phyloP scores from a whole-genome alignment of 2,329 filamentous ascomycete species.

The Rhexocercosporidium sp. region DNA sequence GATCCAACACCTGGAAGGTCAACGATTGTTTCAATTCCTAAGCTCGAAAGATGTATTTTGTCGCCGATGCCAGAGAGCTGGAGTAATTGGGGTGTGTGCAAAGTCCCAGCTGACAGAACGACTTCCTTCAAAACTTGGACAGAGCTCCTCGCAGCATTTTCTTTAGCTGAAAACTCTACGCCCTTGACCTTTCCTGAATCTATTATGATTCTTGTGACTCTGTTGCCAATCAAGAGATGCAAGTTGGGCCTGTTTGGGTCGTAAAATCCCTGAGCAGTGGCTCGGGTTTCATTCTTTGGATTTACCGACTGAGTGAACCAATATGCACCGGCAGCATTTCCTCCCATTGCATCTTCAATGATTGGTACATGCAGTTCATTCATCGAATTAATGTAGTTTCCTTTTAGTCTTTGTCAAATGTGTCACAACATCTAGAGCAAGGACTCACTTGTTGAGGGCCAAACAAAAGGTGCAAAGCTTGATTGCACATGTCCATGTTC shows the following conservation, averaged over 20 bases:
- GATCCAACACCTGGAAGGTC: conserved; percentile 49
- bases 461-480: neutral
- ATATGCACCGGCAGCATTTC: neutral
- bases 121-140: conserved; percentile 41
- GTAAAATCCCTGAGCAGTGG: conserved; percentile 41
- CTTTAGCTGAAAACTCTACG: neutral
- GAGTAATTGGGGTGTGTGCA: conserved; percentile 36
- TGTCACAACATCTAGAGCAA: neutral
- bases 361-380: neutral
- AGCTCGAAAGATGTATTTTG: conserved; percentile 35
- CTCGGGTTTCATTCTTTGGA: neutral
- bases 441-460: neutral
- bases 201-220: conserved; percentile 37
- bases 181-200: conserved; percentile 5
- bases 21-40: conserved; percentile 43
- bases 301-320: neutral
- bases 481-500: neutral
- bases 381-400: neutral
- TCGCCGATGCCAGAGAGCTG: conserved; percentile 38
- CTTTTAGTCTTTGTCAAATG: neutral
- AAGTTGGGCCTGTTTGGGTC: conserved; percentile 38
- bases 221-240: conserved; percentile 22
- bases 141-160: conserved; percentile 3
- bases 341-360: neutral
- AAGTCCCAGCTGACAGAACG: conserved; percentile 44